Evolutionary conservation across 768 basidiomycete species (phyloP).

Genomic region (Termitomyces eurrhizus): DNA sequence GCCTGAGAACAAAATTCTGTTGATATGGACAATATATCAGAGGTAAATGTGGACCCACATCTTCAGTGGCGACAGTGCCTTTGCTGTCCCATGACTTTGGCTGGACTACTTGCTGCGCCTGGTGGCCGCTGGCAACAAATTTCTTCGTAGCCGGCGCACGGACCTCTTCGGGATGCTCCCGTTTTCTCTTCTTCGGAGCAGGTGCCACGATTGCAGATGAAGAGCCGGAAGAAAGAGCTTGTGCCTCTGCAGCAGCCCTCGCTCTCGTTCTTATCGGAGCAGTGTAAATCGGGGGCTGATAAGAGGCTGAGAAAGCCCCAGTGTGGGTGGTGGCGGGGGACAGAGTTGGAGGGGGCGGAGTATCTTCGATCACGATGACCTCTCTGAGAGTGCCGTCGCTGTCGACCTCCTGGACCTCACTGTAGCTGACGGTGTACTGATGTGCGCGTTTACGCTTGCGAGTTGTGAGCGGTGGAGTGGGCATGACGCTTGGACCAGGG

Average conservation of each 20-base stretch:
- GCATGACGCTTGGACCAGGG: slow-evolving; percentile 60
- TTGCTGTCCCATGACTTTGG: slow-evolving; percentile 68
- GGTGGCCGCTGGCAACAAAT: slow-evolving; percentile 45
- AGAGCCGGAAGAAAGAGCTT: slow-evolving; percentile 67
- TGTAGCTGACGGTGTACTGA: slow-evolving; percentile 81
- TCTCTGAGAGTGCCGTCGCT: slow-evolving; percentile 71
- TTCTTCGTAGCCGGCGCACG: slow-evolving; percentile 67
- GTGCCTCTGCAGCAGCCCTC: slow-evolving; percentile 82
- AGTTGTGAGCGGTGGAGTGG: slow-evolving; percentile 66
- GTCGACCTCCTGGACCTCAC: slow-evolving; percentile 86
- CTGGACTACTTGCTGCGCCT: slow-evolving; percentile 43
- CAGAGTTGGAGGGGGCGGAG: slow-evolving; percentile 78
- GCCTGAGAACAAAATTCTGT: slow-evolving; percentile 38
- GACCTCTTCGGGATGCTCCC: slow-evolving; percentile 71
- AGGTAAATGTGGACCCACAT: slow-evolving; percentile 44
- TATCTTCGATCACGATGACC: slow-evolving; percentile 92
- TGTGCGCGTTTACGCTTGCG: slow-evolving; percentile 83
- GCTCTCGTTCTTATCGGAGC: slow-evolving; percentile 82
- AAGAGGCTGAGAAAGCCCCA: slow-evolving; percentile 70
- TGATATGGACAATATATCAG: slow-evolving; percentile 20
- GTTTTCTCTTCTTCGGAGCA: slow-evolving; percentile 79
- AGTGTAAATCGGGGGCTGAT: slow-evolving; percentile 72
- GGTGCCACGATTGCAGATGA: slow-evolving; percentile 65
- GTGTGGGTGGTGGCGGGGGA: slow-evolving; percentile 72
- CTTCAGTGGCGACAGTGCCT: slow-evolving; percentile 60